phyloP scores from a whole-genome alignment of 495 filamentous ascomycete genomes.

The Jackrogersella minutella region DNA sequence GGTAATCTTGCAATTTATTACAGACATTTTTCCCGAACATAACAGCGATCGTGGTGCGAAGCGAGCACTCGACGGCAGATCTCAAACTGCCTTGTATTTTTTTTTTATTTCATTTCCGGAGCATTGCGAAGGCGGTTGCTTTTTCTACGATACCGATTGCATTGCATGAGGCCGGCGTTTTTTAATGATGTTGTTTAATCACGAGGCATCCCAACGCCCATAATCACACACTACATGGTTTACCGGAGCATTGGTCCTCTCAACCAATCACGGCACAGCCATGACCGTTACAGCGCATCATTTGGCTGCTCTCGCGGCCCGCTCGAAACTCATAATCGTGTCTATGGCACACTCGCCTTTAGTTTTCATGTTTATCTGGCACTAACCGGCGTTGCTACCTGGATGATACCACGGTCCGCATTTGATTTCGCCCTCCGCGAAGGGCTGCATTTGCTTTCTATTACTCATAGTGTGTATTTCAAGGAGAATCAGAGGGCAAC shows the following conservation, averaged over 20 bases:
- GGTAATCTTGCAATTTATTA: slow-evolving; percentile 49
- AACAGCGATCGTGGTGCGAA: slow-evolving; percentile 38
- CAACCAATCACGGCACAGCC: slow-evolving; percentile 45
- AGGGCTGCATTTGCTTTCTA: slow-evolving; percentile 42
- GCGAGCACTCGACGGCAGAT: slow-evolving; percentile 45
- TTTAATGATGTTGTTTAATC: slow-evolving; percentile 46
- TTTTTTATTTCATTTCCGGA: slow-evolving; percentile 38
- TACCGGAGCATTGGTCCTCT: slow-evolving; percentile 29
- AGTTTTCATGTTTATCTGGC: slow-evolving; percentile 39
- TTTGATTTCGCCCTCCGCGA: slow-evolving; percentile 43
- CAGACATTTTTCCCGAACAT: slow-evolving; percentile 31
- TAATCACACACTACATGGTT: slow-evolving; percentile 41
- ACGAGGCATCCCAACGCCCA: slow-evolving; percentile 34
- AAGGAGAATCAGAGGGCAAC: slow-evolving; percentile 48
- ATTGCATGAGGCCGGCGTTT: slow-evolving; percentile 56
- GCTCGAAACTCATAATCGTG: slow-evolving; percentile 35
- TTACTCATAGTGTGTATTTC: slow-evolving; percentile 46
- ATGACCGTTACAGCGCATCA: slow-evolving; percentile 44
- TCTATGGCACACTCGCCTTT: slow-evolving; percentile 49
- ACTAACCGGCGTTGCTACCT: slow-evolving; percentile 48
- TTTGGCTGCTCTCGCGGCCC: slow-evolving; percentile 24
- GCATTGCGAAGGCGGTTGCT: slow-evolving; percentile 49
- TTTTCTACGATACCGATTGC: slow-evolving; percentile 53
- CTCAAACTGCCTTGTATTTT: slow-evolving; percentile 53
- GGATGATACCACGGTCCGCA: slow-evolving; percentile 51